Percentiles rank a stretch among this genome's conserved stretches.
Evolutionary conservation across 352 stramenopile genomes (phyloP).

Genomic region (Phytopythium mirpurense): DNA sequence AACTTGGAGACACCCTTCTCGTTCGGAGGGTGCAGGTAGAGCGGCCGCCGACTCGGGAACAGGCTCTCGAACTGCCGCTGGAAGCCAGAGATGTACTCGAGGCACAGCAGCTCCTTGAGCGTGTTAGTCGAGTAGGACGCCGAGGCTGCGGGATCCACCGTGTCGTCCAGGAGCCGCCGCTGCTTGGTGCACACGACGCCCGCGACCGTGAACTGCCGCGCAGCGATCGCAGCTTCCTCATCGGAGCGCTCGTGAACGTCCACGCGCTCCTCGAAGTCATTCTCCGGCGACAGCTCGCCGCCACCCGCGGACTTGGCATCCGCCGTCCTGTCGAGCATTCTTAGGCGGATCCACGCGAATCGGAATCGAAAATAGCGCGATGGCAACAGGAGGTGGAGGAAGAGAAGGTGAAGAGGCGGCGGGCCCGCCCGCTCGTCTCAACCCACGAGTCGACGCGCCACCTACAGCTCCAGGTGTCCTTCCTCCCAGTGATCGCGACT

Average conservation of each 20-base stretch:
- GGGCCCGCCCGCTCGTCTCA: background rate
- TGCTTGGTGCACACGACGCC: conserved; percentile 79
- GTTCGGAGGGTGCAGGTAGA: conserved; percentile 90
- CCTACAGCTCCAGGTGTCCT: background rate
- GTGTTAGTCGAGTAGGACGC: conserved; percentile 56
- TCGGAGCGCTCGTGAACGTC: conserved; percentile 52
- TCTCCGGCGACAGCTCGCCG: conserved; percentile 13
- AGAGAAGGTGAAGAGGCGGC: conserved; percentile 1
- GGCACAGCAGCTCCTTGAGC: conserved; percentile 90
- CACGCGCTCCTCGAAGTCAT: conserved; percentile 37
- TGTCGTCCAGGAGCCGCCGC: conserved; percentile 65
- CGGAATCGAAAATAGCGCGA: background rate
- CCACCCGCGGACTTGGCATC: conserved; percentile 37
- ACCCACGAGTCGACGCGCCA: background rate
- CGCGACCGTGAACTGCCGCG: conserved; percentile 65
- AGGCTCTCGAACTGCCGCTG: conserved; percentile 86
- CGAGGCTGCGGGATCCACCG: conserved; percentile 16
- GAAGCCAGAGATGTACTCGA: conserved; percentile 93
- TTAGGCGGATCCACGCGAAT: conserved; percentile 11
- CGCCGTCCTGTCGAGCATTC: conserved; percentile 42
- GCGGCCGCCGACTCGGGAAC: conserved; percentile 63
- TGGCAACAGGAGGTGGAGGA: background rate
- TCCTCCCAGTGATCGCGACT: background rate
- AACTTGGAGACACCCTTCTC: conserved; percentile 93
- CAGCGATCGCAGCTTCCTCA: conserved; percentile 47